Percentiles rank a stretch among this genome's conserved stretches.
These are phyloP conservation scores for Colletotrichum neosansevieriae DNA, from an alignment of 2,329 filamentous ascomycete species.

Conservation along the genomic window DNA sequence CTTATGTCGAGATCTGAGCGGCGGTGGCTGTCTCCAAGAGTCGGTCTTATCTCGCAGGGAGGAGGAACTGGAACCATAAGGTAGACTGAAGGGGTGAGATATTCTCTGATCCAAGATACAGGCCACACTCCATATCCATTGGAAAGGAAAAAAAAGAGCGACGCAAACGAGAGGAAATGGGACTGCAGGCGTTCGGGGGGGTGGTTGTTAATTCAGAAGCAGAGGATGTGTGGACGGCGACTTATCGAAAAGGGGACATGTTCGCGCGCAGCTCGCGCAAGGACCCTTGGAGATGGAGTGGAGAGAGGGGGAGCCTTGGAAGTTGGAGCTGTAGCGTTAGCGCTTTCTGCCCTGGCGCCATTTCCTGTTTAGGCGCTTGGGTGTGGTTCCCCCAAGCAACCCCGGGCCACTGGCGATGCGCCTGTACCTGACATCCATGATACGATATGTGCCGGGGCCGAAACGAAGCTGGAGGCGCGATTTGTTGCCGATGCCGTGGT, in stretches of 20 bases:
- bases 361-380: conserved; percentile 37
- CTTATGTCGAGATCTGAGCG: conserved; percentile 37
- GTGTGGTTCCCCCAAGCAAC: conserved; percentile 30
- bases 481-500: not conserved
- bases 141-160: conserved; percentile 17
- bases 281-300: conserved; percentile 29
- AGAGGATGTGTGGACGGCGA: conserved; percentile 34
- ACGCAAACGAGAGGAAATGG: conserved; percentile 37
- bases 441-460: conserved; percentile 27
- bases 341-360: conserved; percentile 31
- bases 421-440: conserved; percentile 32
- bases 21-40: conserved; percentile 36
- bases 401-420: conserved; percentile 16
- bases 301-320: conserved; percentile 2
- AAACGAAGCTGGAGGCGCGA: conserved; percentile 11
- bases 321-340: conserved; percentile 15
- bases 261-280: conserved; percentile 24
- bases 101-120: conserved; percentile 13
- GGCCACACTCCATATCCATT: conserved; percentile 39
- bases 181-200: conserved; percentile 24
- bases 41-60: conserved; percentile 35
- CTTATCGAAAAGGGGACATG: conserved; percentile 39
- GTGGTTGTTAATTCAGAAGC: conserved; percentile 21
- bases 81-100: conserved; percentile 16
- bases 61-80: conserved; percentile 19